Percentiles rank a stretch among this genome's conserved stretches.
phyloP scores from a whole-genome alignment of 129 eudicot genomes.

The Dittrichia graveolens region DNA sequence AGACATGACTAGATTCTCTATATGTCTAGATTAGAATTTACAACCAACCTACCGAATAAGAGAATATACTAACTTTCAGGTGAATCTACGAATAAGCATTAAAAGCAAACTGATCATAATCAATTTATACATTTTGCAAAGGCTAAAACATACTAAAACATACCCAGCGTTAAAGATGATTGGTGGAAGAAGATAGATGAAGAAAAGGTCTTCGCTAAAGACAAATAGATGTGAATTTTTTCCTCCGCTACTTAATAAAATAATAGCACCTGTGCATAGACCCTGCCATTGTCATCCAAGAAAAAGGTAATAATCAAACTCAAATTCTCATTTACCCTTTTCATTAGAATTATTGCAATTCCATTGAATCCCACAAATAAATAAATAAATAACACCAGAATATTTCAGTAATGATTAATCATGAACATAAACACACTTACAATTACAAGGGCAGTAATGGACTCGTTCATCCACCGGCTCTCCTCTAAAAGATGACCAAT shows the following conservation, averaged over 20 bases:
- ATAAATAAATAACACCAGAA: neutral
- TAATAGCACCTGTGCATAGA: constrained; percentile 66
- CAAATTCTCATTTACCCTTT: neutral
- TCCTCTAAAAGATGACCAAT: constrained; percentile 76
- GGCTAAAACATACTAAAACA: constrained; percentile 38
- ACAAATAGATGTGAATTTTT: constrained; percentile 72
- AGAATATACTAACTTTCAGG: constrained; percentile 6
- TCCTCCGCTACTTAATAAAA: constrained; percentile 60
- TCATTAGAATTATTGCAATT: neutral
- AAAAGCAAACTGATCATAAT: constrained; percentile 18
- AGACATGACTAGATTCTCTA: constrained; percentile 20
- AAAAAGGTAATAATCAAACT: neutral
- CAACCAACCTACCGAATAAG: constrained; percentile 5
- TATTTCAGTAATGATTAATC: neutral
- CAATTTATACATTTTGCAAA: constrained; percentile 9
- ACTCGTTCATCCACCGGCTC: constrained; percentile 78
- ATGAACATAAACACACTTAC: constrained; percentile 39
- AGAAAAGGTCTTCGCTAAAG: constrained; percentile 87
- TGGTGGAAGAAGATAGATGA: constrained; percentile 90
- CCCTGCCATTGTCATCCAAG: constrained; percentile 54
- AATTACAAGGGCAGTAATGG: constrained; percentile 64
- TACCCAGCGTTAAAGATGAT: constrained; percentile 95
- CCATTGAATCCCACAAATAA: neutral
- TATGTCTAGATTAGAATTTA: constrained; percentile 8
- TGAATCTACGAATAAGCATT: constrained; percentile 6